Percentiles rank a stretch among this genome's conserved stretches.
Conservation (phyloP, 208 protist genomes). For the Endotrypanum monterogeii region DNA sequence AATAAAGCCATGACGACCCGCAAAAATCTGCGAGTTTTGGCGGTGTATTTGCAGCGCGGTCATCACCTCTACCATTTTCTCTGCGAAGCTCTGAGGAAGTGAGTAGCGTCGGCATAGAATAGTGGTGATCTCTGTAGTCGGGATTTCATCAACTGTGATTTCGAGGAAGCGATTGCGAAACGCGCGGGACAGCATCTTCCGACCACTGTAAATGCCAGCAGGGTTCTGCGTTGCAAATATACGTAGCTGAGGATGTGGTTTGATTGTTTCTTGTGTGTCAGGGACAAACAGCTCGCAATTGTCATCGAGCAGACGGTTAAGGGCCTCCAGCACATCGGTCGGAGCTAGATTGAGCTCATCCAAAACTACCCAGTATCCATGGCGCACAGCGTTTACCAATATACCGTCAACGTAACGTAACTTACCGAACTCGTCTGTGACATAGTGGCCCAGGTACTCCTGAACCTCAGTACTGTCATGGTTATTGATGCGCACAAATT, state of each 20-base stretch:
- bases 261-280: conserved; percentile 98
- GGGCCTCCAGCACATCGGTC: conserved; percentile 99
- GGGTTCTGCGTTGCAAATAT: conserved; percentile 99
- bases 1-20: conserved; percentile 98
- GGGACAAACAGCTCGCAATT: conserved; percentile 99
- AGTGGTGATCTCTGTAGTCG: conserved; percentile 95
- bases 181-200: conserved; percentile 99
- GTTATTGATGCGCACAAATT: conserved; percentile 99
- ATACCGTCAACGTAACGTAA: conserved; percentile 98
- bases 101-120: conserved; percentile 97
- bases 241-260: conserved; percentile 98
- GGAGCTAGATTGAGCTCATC: conserved; percentile 99
- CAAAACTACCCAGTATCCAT: conserved; percentile 99
- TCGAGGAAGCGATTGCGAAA: conserved; percentile 99
- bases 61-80: conserved; percentile 96
- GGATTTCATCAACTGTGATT: conserved; percentile 99
- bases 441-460: conserved; percentile 99
- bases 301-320: conserved; percentile 99
- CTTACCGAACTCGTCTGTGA: conserved; percentile 95
- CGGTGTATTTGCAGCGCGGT: conserved; percentile 94
- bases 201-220: conserved; percentile 96
- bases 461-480: conserved; percentile 99
- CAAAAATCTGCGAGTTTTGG: conserved; percentile 97
- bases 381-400: conserved; percentile 95
- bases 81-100: conserved; percentile 93